Conservation (phyloP, 176 grass and related monocot species). For the Carex scoparia region DNA sequence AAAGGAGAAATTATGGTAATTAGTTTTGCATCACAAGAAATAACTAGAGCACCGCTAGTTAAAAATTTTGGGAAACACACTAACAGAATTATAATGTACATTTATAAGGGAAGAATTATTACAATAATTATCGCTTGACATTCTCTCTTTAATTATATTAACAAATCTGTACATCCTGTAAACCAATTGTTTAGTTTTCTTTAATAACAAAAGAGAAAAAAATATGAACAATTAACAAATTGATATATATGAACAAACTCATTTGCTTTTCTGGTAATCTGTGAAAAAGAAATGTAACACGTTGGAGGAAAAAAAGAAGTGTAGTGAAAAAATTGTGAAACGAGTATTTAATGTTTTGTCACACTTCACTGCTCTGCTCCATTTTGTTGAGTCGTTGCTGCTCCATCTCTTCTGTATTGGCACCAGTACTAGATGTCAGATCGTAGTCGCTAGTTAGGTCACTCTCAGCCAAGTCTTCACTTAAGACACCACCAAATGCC, state of each 20-base stretch:
- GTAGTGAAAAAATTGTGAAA: not conserved
- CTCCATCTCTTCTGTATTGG: slow-evolving; percentile 37
- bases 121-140: not conserved
- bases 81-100: not conserved
- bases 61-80: not conserved
- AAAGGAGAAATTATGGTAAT: not conserved
- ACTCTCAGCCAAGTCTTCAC: slow-evolving; percentile 54
- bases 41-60: not conserved
- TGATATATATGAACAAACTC: slow-evolving; percentile 5
- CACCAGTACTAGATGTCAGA: slow-evolving; percentile 29
- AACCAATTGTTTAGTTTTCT: not conserved
- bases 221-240: slow-evolving; percentile 10
- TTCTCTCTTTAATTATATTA: not conserved
- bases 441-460: slow-evolving; percentile 55
- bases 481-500: slow-evolving; percentile 57
- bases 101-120: not conserved
- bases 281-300: not conserved
- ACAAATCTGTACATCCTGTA: slow-evolving; percentile 2
- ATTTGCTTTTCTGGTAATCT: slow-evolving; percentile 30
- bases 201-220: not conserved
- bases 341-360: not conserved
- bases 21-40: not conserved
- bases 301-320: not conserved
- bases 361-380: not conserved
- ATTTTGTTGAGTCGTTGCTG: not conserved